Base-by-base conservation (phyloP, 1,139 yeast species). In the Spathaspora sp. region DNA sequence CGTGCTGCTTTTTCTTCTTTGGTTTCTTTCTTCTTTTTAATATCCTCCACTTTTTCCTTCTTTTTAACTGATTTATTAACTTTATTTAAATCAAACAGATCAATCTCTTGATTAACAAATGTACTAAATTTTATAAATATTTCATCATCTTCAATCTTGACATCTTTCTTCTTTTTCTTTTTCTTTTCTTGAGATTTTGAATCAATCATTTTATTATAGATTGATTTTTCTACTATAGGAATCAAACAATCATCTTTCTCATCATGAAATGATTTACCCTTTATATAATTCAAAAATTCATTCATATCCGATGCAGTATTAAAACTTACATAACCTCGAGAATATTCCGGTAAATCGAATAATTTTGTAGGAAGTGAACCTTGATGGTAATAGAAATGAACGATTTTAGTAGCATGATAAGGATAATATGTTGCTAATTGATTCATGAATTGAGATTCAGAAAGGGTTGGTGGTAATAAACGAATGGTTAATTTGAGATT, bases 311-410 rank as follows among this genome's bases (percentile, higher is more conserved):
- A 39, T 31, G 49, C 51, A 33, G 52, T 52, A 23, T 52, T 52
- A 45, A 67, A 63, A n/a, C 50, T 49, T 7, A 67, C 29, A 47
- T 67, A 67, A 5, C 67, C 67, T 42, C 72, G 51, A 2, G 70
- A 65, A 47, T 63, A 65, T 5, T 51, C 47, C 0, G 70, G 70
- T 10, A 54, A 42, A 45, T 64, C 68, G 43, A 55, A 65, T 7
- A 65, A 63, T 11, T 50, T 54, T 8, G 43, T 41, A 2, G 63
- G 57, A 43, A 54, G 52, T 13, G 47, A 44, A 3, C 66, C 66
- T 43, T 51, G 44, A 9, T 57, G 59, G 42, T 56, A 62, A 39
- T 62, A 62, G 24, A 43, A 48, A 11, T 50, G 51, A 1, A 39
- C 39, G 11, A 58, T 50, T 13, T 47, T 47, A 2, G 52, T 39